Evolutionary conservation across 1,284 basidiomycete species (phyloP), one percentile per base, ranked within the genome.

Genomic region (Boletellus sp.): DNA sequence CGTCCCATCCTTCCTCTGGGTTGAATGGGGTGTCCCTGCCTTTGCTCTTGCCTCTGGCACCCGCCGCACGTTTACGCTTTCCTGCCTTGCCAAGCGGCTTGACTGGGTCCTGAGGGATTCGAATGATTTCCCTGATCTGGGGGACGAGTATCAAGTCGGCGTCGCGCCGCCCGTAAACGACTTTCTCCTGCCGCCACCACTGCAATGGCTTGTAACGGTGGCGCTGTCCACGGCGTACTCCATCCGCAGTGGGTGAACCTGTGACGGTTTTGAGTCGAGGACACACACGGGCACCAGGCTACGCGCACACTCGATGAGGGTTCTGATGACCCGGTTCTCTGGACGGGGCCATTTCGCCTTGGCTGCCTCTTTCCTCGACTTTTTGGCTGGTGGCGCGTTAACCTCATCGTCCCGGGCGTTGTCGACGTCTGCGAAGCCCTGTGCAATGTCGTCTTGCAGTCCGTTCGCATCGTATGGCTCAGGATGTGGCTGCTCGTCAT

Each of bases 171-270:
- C 81, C 83, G 57, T 93, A 97, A 7, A 94, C 82, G 21, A 92
- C 79, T 51, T 84, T 86, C 67, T 99, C 95, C 53, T 84, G 82
- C n/a, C 91, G 80, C 96, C 96, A 99, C 71, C 78, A 96, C 33
- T 92, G 87, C 22, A 99, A 73, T 2, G 95, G 96, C 38, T 73
- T 71, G 57, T 83, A 84, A 13, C 84, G 81, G 44, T 78, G 73
- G 17, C 94, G 83, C 39, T 73, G 74, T 25, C 89, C 84, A 37
- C 90, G 82, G 8, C 94, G 84, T 3, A 89, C 72, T 25, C 88
- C 89, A 16, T 82, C 73, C 8, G 74, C 70, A 8, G 57, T 50
- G 27, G 52, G 55, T 41, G 54, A 52, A 43, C 25, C 60, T 59
- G 39, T 27, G 41, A 36, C 25, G 25, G 11, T 29, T n/a, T 20